Percentiles rank a stretch among this genome's conserved stretches.
Conservation (phyloP, 2,329 filamentous ascomycete genomes). For the Aspergillus jensenii region DNA sequence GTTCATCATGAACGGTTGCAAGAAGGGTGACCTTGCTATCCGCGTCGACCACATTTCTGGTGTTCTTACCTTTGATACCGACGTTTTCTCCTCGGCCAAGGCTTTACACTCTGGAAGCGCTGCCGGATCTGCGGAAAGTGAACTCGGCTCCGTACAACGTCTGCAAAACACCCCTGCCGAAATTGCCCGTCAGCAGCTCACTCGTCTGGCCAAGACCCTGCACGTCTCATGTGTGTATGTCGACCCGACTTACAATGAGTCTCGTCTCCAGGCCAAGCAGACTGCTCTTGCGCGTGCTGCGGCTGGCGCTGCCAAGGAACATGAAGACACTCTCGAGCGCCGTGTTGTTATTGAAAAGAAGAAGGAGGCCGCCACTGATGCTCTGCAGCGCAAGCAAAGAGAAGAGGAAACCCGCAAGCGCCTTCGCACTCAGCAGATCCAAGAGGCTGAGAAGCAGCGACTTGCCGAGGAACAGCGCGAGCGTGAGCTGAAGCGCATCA, state of each 20-base stretch:
- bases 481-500: constrained; percentile 80
- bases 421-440: constrained; percentile 80
- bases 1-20: constrained; percentile 99
- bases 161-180: constrained; percentile 97
- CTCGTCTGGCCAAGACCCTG: constrained; percentile 84
- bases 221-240: constrained; percentile 96
- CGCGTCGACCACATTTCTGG: constrained; percentile 94
- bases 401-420: constrained; percentile 89
- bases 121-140: constrained; percentile 82
- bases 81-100: constrained; percentile 97
- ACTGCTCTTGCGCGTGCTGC: constrained; percentile 78
- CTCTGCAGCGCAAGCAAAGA: constrained; percentile 83
- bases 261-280: constrained; percentile 74
- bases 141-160: constrained; percentile 82
- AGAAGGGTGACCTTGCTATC: constrained; percentile 97
- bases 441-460: constrained; percentile 85
- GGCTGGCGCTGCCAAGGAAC: constrained; percentile 88
- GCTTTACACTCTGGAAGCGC: constrained; percentile 80
- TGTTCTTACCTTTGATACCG: constrained; percentile 93
- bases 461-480: constrained; percentile 90
- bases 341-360: constrained; percentile 93
- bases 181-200: constrained; percentile 93
- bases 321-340: constrained; percentile 77
- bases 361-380: constrained; percentile 91
- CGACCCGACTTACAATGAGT: constrained; percentile 82